A percentile compares a stretch with the other conserved stretches of the same genome.
Conservation (phyloP, 2,329 filamentous ascomycete species). For the Mycosphaerella sp. region DNA sequence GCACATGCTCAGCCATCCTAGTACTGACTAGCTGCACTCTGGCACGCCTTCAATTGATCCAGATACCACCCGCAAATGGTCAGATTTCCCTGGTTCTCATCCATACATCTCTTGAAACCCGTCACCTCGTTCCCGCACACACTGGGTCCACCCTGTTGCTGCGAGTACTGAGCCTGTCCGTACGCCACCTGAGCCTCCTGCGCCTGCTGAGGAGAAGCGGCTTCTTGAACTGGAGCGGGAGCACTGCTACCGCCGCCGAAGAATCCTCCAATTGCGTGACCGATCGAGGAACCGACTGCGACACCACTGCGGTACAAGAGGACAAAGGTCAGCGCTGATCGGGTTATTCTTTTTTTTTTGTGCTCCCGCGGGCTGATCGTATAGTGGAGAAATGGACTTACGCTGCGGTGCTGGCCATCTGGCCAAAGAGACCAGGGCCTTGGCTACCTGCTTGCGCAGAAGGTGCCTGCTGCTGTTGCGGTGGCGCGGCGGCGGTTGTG, state of each 20-base stretch:
- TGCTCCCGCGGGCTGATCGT: neutral
- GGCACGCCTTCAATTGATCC: slow-evolving; percentile 65
- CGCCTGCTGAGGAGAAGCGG: slow-evolving; percentile 38
- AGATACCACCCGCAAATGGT: slow-evolving; percentile 97
- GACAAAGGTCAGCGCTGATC: slow-evolving; percentile 18
- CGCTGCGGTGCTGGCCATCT: slow-evolving; percentile 98
- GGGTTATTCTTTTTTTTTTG: neutral
- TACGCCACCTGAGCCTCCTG: slow-evolving; percentile 20
- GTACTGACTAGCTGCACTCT: slow-evolving; percentile 44
- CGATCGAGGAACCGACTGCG: slow-evolving; percentile 89
- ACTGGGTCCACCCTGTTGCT: slow-evolving; percentile 32
- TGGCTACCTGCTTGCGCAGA: slow-evolving; percentile 41
- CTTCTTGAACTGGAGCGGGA: slow-evolving; percentile 39
- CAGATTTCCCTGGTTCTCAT: slow-evolving; percentile 90
- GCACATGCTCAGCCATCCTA: slow-evolving; percentile 26
- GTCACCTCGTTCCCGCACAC: slow-evolving; percentile 70
- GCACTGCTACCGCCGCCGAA: slow-evolving; percentile 64
- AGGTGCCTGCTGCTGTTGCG: slow-evolving; percentile 39
- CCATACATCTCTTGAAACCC: slow-evolving; percentile 92
- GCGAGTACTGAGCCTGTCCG: slow-evolving; percentile 3
- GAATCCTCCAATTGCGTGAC: slow-evolving; percentile 84
- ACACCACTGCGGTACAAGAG: slow-evolving; percentile 64
- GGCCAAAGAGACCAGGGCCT: slow-evolving; percentile 81
- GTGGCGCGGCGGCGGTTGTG: slow-evolving; percentile 41
- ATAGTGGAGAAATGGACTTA: slow-evolving; percentile 46